Evolutionary conservation across 2,329 filamentous ascomycete genomes (phyloP).

Genomic region (Diaporthe humulicola): DNA sequence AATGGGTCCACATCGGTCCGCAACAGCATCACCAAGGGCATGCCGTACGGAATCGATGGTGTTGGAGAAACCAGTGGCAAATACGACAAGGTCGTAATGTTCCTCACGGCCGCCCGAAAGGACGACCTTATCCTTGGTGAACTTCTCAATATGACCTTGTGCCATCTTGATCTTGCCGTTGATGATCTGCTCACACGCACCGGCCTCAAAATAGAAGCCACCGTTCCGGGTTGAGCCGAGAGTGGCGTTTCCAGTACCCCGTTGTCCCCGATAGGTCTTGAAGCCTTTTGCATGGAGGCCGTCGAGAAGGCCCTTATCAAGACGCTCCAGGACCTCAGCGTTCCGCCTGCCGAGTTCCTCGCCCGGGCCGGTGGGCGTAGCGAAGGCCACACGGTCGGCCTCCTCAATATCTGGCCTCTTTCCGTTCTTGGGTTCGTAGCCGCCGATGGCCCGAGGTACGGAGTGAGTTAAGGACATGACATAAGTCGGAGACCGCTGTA

Average conservation of each 20-base stretch:
- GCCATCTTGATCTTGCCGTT: constrained; percentile 55
- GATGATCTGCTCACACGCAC: constrained; percentile 48
- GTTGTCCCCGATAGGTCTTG: constrained; percentile 58
- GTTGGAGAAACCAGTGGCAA: constrained; percentile 66
- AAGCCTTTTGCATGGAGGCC: constrained; percentile 61
- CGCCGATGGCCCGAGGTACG: background rate
- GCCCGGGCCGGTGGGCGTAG: constrained; percentile 76
- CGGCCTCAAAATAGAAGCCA: constrained; percentile 55
- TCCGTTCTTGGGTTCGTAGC: constrained; percentile 40
- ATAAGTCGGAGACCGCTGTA: constrained; percentile 76
- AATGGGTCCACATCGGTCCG: constrained; percentile 68
- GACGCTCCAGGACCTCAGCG: constrained; percentile 54
- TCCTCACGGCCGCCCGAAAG: constrained; percentile 60
- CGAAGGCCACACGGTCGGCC: constrained; percentile 76
- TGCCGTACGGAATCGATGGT: background rate
- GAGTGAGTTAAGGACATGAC: constrained; percentile 59
- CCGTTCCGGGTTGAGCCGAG: constrained; percentile 69
- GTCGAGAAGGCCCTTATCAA: constrained; percentile 60
- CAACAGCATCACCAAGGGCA: constrained; percentile 70
- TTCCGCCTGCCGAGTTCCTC: constrained; percentile 75
- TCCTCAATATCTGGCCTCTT: constrained; percentile 68
- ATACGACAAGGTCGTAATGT: constrained; percentile 72
- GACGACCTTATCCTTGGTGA: constrained; percentile 58
- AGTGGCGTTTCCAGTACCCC: constrained; percentile 76
- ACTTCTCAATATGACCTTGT: constrained; percentile 60